These are phyloP conservation scores for Hygrophila difformis DNA, from an alignment of 257 asterid species.

Conservation along the genomic window DNA sequence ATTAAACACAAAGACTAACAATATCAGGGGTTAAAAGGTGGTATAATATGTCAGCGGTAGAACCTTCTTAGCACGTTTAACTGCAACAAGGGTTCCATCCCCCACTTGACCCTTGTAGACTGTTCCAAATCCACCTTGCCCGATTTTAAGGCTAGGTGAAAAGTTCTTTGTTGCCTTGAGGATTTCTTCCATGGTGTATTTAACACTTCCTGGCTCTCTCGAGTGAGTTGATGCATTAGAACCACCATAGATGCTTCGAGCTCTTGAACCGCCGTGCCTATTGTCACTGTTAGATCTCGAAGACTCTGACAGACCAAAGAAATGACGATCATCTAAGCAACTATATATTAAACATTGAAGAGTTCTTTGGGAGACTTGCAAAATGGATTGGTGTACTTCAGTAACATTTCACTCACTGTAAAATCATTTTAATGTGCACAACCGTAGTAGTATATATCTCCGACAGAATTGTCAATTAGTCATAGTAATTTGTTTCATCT, in stretches of 20 bases:
- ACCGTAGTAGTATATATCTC: too few species aligned
- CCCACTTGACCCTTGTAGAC: conserved; percentile 70
- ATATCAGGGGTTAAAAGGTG: too few species aligned
- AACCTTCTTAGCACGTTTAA: conserved; percentile 92
- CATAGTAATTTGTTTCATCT: too few species aligned
- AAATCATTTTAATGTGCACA: too few species aligned
- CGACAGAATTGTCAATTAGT: too few species aligned
- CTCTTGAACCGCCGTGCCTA: conserved; percentile 32
- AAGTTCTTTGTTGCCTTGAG: conserved; percentile 67
- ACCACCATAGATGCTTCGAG: conserved; percentile 36
- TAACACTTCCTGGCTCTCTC: conserved; percentile 39
- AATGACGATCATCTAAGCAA: conserved; percentile 8
- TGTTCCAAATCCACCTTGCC: conserved; percentile 98
- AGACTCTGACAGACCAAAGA: conserved; percentile 30
- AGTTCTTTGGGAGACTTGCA: too few species aligned
- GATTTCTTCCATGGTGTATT: conserved; percentile 66
- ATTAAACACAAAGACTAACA: neutral
- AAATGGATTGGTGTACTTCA: too few species aligned
- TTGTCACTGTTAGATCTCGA: conserved; percentile 39
- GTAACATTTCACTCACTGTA: too few species aligned
- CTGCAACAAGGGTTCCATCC: conserved; percentile 80
- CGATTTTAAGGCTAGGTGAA: conserved; percentile 74
- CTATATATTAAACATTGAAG: too few species aligned
- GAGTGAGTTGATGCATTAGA: conserved; percentile 41
- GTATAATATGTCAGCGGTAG: conserved; percentile 3